Evolutionary conservation across 2,329 filamentous ascomycete species (phyloP).

Genomic region (Orbilia quercus): DNA sequence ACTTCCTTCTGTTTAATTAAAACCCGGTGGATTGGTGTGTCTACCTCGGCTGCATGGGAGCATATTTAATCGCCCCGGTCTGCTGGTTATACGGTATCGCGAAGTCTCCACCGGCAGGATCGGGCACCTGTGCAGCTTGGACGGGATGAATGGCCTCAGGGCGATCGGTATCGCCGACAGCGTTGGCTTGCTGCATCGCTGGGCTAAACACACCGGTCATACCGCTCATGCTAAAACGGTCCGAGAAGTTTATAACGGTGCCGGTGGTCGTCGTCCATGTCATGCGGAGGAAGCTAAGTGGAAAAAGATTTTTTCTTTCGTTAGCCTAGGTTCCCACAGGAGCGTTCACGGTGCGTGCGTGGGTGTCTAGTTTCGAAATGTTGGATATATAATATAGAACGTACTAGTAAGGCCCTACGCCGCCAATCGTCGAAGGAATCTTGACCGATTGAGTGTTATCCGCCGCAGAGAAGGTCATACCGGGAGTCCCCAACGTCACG

Average conservation of each 20-base stretch:
- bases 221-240: constrained; percentile 72
- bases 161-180: constrained; percentile 62
- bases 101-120: constrained; percentile 57
- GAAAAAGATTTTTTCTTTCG: no score
- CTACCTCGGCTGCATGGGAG: constrained; percentile 63
- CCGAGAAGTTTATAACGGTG: constrained; percentile 71
- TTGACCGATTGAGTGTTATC: constrained; percentile 59
- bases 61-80: constrained; percentile 63
- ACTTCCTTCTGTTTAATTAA: background rate
- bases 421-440: constrained; percentile 59
- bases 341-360: no score
- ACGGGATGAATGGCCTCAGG: constrained; percentile 42
- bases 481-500: constrained; percentile 41
- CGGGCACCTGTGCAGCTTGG: constrained; percentile 18
- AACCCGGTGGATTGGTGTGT: background rate
- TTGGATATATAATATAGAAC: constrained; percentile 21
- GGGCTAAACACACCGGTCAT: constrained; percentile 73
- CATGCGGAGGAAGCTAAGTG: constrained; percentile 42
- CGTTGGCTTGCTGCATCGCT: constrained; percentile 62
- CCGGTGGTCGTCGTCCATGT: constrained; percentile 64
- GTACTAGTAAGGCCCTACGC: constrained; percentile 61
- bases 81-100: constrained; percentile 62
- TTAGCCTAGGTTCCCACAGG: no score
- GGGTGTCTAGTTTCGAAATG: constrained; percentile 10
- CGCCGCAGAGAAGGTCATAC: constrained; percentile 56